phyloP scores from a whole-genome alignment of 1,284 basidiomycete genomes.

The Leccinum fuscescens region DNA sequence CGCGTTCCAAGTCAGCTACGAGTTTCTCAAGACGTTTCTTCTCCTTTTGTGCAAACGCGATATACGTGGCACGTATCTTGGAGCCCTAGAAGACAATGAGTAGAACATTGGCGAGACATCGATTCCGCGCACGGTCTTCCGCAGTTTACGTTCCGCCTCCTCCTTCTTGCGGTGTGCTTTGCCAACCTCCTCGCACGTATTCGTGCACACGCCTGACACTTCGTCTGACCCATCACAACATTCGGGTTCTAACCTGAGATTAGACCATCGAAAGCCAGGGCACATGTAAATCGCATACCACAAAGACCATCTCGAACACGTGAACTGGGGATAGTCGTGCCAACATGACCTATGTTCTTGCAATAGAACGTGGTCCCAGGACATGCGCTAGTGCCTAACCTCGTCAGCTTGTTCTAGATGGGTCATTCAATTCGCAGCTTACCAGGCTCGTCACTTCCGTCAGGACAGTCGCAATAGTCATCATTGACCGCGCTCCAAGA shows the following conservation, averaged over 20 bases:
- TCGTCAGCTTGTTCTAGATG: conserved; percentile 4
- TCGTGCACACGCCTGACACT: conserved; percentile 71
- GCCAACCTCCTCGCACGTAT: conserved; percentile 79
- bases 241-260: conserved; percentile 65
- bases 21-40: conserved; percentile 72
- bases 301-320: conserved; percentile 95
- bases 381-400: conserved; percentile 84
- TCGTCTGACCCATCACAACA: conserved; percentile 99
- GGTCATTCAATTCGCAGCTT: conserved; percentile 3
- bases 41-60: conserved; percentile 85
- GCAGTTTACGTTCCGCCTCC: conserved; percentile 73
- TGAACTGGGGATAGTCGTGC: conserved; percentile 73
- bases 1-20: conserved; percentile 51
- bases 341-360: conserved; percentile 85
- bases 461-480: conserved; percentile 92
- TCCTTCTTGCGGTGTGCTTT: conserved; percentile 63
- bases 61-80: conserved; percentile 88
- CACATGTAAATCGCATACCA: conserved; percentile 53
- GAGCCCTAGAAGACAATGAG: conserved; percentile 57
- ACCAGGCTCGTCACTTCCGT: conserved; percentile 95
- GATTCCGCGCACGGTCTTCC: conserved; percentile 66
- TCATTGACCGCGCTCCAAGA: conserved; percentile 84
- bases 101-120: neutral
- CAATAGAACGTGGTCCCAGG: conserved; percentile 82
- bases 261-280: neutral